Conservation (phyloP, 371 early-diverging fungal species). For the Haplosporangium sp. region DNA sequence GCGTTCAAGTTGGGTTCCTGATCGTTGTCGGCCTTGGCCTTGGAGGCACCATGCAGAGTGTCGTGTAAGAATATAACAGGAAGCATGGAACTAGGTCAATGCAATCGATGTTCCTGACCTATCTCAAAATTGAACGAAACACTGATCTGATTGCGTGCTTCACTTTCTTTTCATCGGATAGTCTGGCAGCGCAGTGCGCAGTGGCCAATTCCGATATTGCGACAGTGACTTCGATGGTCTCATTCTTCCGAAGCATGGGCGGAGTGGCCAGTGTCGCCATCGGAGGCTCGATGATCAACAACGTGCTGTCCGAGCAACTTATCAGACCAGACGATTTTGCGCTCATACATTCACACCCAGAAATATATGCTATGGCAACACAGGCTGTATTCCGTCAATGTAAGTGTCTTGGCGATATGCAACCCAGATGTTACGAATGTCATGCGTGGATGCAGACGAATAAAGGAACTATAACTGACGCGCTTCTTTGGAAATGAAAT, state of each 20-base stretch:
- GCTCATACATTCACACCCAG: conserved; percentile 19
- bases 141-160: neutral
- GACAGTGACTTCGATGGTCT: conserved; percentile 66
- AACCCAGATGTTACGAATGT: no score
- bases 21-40: conserved; percentile 43
- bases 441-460: no score
- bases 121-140: neutral
- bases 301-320: conserved; percentile 27
- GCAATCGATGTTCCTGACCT: neutral
- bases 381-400: conserved; percentile 38
- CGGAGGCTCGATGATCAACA: conserved; percentile 60
- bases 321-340: conserved; percentile 34
- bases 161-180: neutral
- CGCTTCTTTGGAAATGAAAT: neutral
- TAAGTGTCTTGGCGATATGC: no score
- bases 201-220: conserved; percentile 65
- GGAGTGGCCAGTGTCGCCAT: conserved; percentile 60
- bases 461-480: no score
- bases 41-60: conserved; percentile 46
- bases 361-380: conserved; percentile 28
- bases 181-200: conserved; percentile 67
- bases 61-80: conserved; percentile 46
- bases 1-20: conserved; percentile 34
- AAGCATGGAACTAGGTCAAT: no score
- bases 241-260: conserved; percentile 74